These are phyloP conservation scores for Picea mariana DNA, from an alignment of 83 land plant species.

Conservation along the genomic window DNA sequence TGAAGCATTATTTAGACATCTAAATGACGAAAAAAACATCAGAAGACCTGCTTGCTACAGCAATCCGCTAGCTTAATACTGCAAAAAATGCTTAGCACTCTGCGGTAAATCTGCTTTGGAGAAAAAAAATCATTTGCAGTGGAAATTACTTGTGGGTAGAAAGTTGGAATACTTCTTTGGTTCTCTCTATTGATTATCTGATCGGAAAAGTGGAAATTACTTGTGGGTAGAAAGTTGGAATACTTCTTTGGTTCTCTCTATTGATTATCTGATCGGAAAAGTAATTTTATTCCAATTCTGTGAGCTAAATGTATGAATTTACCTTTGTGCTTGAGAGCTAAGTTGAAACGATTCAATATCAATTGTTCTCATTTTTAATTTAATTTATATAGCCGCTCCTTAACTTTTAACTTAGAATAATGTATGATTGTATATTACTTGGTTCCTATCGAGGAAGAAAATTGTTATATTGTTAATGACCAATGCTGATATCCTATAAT, in stretches of 20 bases:
- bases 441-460: no score
- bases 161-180: background rate
- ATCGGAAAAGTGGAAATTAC: background rate
- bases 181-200: background rate
- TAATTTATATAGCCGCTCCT: no score
- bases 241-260: background rate
- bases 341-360: no score
- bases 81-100: background rate
- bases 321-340: background rate
- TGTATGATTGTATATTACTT: no score
- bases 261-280: background rate
- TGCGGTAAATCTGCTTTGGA: background rate
- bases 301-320: slow-evolving; percentile 6
- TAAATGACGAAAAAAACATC: background rate
- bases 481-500: no score
- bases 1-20: slow-evolving; percentile 50
- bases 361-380: no score
- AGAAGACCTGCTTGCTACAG: background rate
- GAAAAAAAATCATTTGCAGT: background rate
- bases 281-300: background rate
- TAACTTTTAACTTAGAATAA: no score
- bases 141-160: background rate
- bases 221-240: background rate
- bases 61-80: no score
- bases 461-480: no score